phyloP scores from a whole-genome alignment of 1,284 basidiomycete species.

The Xerocomus minutiporus region DNA sequence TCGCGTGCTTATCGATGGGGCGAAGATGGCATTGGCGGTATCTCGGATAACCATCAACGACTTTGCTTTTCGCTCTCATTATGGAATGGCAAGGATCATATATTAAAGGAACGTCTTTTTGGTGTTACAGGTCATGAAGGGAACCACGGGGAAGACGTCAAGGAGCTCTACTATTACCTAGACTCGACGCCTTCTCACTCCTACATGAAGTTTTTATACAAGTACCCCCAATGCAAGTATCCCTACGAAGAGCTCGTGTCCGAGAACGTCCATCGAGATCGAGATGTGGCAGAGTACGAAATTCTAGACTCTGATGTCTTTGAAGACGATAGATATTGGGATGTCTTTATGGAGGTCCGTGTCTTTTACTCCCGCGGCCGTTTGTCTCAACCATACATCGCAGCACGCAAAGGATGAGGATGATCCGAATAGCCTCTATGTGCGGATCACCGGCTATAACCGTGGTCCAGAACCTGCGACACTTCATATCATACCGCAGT shows the following conservation, averaged over 20 bases:
- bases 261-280: constrained; percentile 78
- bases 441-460: constrained; percentile 96
- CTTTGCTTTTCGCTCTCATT: constrained; percentile 87
- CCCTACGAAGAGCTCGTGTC: constrained; percentile 91
- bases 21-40: constrained; percentile 94
- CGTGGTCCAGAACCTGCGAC: constrained; percentile 95
- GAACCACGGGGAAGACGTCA: constrained; percentile 98
- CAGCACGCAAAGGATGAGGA: constrained; percentile 98
- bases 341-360: constrained; percentile 88
- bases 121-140: constrained; percentile 94
- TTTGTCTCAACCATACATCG: not conserved
- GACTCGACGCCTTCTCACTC: constrained; percentile 98
- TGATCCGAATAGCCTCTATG: constrained; percentile 81
- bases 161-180: constrained; percentile 97
- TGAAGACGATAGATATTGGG: constrained; percentile 95
- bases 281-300: constrained; percentile 90
- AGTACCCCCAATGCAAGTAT: constrained; percentile 89
- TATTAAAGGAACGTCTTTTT: constrained; percentile 95
- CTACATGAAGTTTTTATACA: constrained; percentile 99
- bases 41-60: constrained; percentile 94
- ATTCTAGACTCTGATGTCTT: constrained; percentile 90
- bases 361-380: constrained; percentile 1
- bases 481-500: constrained; percentile 89
- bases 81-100: constrained; percentile 94
- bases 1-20: constrained; percentile 98